These are phyloP conservation scores for Botrytis hyacinthi DNA, from an alignment of 2,329 filamentous ascomycete species.

Conservation along the genomic window DNA sequence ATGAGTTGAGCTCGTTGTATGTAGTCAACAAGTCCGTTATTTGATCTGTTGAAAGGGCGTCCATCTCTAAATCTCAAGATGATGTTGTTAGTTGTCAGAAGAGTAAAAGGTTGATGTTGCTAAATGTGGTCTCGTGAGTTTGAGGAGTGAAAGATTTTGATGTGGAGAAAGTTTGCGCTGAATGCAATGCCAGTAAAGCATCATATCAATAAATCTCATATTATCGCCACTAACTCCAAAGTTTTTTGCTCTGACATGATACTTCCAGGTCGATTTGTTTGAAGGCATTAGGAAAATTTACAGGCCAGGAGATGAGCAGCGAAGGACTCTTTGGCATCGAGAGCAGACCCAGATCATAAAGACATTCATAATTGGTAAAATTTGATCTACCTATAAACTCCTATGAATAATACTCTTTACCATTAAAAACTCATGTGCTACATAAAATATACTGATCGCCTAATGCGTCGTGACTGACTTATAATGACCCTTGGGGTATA, in stretches of 20 bases:
- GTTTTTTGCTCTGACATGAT: not conserved
- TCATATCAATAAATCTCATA: not conserved
- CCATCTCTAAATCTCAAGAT: not conserved
- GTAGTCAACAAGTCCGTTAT: slow-evolving; percentile 58
- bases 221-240: not conserved
- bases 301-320: not conserved
- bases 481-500: slow-evolving; percentile 16
- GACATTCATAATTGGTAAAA: not conserved
- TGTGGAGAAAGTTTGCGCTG: slow-evolving; percentile 8
- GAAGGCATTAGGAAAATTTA: not conserved
- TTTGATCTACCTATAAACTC: not conserved
- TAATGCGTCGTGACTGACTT: not conserved
- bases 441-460: not conserved
- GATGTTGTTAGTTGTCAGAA: not conserved
- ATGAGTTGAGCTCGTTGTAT: slow-evolving; percentile 72
- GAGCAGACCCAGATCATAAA: not conserved
- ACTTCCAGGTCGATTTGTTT: not conserved
- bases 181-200: not conserved
- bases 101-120: not conserved
- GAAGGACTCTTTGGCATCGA: not conserved
- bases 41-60: slow-evolving; percentile 39
- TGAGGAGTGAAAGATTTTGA: not conserved
- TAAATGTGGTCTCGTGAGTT: not conserved
- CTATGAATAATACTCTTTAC: not conserved
- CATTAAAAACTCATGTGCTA: not conserved